Percentiles rank a stretch among this genome's conserved stretches.
Evolutionary conservation across 148 eudicot species (phyloP).

Genomic region (Gaultheria prostrata): DNA sequence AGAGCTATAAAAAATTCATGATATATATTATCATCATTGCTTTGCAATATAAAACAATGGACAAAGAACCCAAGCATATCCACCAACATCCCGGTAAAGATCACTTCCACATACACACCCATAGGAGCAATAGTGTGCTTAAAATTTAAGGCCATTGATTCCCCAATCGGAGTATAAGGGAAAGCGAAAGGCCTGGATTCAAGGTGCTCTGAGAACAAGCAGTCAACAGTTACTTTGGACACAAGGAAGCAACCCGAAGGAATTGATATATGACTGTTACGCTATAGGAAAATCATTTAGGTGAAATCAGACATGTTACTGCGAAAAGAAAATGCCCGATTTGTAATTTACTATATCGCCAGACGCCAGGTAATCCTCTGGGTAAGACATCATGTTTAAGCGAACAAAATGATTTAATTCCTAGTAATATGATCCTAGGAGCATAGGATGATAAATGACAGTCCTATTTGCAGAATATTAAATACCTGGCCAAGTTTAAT

Average conservation of each 20-base stretch:
- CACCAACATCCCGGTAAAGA: not conserved
- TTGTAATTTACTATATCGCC: not conserved
- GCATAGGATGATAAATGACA: not conserved
- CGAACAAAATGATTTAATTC: not conserved
- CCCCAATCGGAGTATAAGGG: not conserved
- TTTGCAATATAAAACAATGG: not conserved
- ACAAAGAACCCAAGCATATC: not conserved
- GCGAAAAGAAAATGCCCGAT: not conserved
- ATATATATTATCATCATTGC: not conserved
- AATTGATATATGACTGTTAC: not conserved
- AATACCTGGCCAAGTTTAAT: slow-evolving; percentile 96
- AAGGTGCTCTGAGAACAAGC: not conserved
- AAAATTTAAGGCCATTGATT: not conserved
- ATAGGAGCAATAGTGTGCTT: not conserved
- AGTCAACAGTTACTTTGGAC: not conserved
- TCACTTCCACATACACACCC: not conserved
- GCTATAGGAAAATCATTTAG: not conserved
- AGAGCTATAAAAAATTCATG: not conserved
- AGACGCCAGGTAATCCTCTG: not conserved
- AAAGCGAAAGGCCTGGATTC: not conserved
- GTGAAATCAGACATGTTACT: not conserved
- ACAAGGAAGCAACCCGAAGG: not conserved
- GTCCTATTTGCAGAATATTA: not conserved
- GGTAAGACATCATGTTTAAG: not conserved
- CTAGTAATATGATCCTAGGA: not conserved